A percentile compares a stretch with the other conserved stretches of the same genome.
These are phyloP conservation scores for Dinochytrium kinnereticum DNA, from an alignment of 371 early-diverging fungal species.

Conservation along the genomic window DNA sequence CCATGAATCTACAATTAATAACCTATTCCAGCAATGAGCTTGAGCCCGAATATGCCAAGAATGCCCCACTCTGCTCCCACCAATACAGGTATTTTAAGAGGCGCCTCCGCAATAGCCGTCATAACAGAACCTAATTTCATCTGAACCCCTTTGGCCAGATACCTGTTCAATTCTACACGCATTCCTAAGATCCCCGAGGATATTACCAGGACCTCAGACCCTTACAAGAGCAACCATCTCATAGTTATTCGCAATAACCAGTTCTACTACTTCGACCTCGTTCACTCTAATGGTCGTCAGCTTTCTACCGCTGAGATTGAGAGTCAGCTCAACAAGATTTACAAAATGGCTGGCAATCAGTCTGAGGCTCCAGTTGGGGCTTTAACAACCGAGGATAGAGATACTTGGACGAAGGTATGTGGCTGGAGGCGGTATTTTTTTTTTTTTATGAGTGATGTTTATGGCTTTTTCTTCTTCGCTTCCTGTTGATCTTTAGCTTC, in stretches of 20 bases:
- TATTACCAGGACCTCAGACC: conserved; percentile 74
- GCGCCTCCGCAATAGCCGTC: no score
- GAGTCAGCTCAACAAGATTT: conserved; percentile 60
- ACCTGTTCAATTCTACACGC: conserved; percentile 93
- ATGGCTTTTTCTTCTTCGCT: neutral
- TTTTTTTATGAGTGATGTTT: neutral
- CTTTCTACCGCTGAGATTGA: conserved; percentile 86
- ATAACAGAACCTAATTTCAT: no score
- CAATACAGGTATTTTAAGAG: conserved; percentile 93
- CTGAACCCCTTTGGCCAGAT: neutral
- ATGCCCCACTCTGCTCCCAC: conserved; percentile 83
- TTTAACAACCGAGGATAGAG: conserved; percentile 91
- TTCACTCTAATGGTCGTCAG: conserved; percentile 72
- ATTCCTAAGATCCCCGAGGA: conserved; percentile 88
- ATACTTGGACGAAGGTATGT: conserved; percentile 89
- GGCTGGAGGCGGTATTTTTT: neutral
- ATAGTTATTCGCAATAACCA: conserved; percentile 89
- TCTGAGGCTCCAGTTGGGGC: conserved; percentile 79
- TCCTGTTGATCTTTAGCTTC: conserved; percentile 42
- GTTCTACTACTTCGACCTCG: conserved; percentile 79
- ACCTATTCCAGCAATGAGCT: conserved; percentile 63
- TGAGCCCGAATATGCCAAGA: conserved; percentile 83
- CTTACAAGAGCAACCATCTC: conserved; percentile 78
- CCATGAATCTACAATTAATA: conserved; percentile 8
- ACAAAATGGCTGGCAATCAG: conserved; percentile 73